Percentiles rank a stretch among this genome's conserved stretches.
Evolutionary conservation across 768 basidiomycete species (phyloP).

Genomic region (Pleurotus pulmonarius): DNA sequence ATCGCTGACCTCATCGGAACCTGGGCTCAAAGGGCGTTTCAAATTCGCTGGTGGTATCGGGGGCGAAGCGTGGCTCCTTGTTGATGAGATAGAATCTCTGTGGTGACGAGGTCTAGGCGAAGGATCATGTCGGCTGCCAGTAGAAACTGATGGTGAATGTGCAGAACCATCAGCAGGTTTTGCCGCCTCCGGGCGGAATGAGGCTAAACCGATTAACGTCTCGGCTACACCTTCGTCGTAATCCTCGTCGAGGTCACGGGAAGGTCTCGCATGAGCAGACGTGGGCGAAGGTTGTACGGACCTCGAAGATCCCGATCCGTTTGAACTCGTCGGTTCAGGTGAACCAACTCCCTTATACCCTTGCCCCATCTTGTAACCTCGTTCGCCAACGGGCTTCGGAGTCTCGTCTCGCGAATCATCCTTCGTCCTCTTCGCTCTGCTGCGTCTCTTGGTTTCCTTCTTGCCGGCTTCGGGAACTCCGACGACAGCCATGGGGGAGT

Average conservation of each 20-base stretch:
- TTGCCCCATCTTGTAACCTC: slow-evolving; percentile 24
- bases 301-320: slow-evolving; percentile 57
- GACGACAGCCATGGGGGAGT: slow-evolving; percentile 15
- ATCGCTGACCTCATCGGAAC: slow-evolving; percentile 49
- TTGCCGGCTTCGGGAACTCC: slow-evolving; percentile 42
- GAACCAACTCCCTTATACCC: slow-evolving; percentile 39
- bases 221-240: slow-evolving; percentile 90
- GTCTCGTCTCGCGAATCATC: slow-evolving; percentile 41
- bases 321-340: slow-evolving; percentile 66
- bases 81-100: slow-evolving; percentile 66
- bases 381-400: slow-evolving; percentile 31
- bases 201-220: slow-evolving; percentile 70
- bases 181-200: slow-evolving; percentile 29
- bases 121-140: slow-evolving; percentile 51
- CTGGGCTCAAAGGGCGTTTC: slow-evolving; percentile 70
- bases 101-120: slow-evolving; percentile 51
- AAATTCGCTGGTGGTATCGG: slow-evolving; percentile 41
- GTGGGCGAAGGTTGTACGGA: slow-evolving; percentile 75
- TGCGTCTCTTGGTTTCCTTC: slow-evolving; percentile 49
- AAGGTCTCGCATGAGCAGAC: slow-evolving; percentile 51
- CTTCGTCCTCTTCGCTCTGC: slow-evolving; percentile 38
- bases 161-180: slow-evolving; percentile 30
- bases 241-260: slow-evolving; percentile 82
- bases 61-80: slow-evolving; percentile 62
- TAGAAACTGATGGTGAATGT: slow-evolving; percentile 58